Percentiles rank a stretch among this genome's conserved stretches.
phyloP scores from a whole-genome alignment of 306 rosid genomes.

The Ammopiptanthus mongolicus region DNA sequence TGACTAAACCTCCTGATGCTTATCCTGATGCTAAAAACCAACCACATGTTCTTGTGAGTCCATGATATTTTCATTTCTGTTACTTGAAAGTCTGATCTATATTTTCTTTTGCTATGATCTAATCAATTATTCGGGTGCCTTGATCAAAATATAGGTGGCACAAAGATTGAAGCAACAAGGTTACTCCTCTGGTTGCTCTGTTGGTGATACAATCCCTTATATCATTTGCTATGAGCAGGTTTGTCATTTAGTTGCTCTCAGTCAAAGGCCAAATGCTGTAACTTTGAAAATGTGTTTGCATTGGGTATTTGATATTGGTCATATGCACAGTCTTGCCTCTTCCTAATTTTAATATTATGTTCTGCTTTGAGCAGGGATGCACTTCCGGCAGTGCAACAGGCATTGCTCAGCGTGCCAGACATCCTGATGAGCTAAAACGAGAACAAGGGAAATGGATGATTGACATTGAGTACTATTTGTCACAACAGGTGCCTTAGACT shows the following conservation, averaged over 20 bases:
- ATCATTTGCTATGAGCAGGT: slow-evolving; percentile 92
- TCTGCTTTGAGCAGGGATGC: slow-evolving; percentile 51
- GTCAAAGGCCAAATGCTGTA: slow-evolving; percentile 15
- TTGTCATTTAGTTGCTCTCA: slow-evolving; percentile 27
- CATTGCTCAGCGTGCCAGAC: slow-evolving; percentile 93
- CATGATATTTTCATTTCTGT: not conserved
- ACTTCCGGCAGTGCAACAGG: slow-evolving; percentile 54
- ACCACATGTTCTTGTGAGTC: slow-evolving; percentile 91
- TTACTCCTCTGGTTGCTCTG: slow-evolving; percentile 78
- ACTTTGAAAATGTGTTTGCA: not conserved
- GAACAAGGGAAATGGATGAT: slow-evolving; percentile 94
- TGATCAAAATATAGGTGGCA: slow-evolving; percentile 66
- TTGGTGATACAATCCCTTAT: slow-evolving; percentile 87
- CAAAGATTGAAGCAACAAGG: slow-evolving; percentile 88
- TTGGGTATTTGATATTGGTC: slow-evolving; percentile 18
- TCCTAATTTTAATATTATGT: slow-evolving; percentile 3
- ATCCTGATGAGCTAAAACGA: slow-evolving; percentile 92
- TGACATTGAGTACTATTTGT: slow-evolving; percentile 88
- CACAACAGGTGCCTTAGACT: slow-evolving; percentile 66
- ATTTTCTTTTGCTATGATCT: slow-evolving; percentile 11
- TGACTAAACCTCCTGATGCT: slow-evolving; percentile 91
- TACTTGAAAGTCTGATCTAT: not conserved
- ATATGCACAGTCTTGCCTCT: not conserved
- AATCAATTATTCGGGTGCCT: slow-evolving; percentile 22
- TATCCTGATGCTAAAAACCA: slow-evolving; percentile 98